Base-by-base conservation (phyloP, 768 basidiomycete species). In the Tulasnella sp. region DNA sequence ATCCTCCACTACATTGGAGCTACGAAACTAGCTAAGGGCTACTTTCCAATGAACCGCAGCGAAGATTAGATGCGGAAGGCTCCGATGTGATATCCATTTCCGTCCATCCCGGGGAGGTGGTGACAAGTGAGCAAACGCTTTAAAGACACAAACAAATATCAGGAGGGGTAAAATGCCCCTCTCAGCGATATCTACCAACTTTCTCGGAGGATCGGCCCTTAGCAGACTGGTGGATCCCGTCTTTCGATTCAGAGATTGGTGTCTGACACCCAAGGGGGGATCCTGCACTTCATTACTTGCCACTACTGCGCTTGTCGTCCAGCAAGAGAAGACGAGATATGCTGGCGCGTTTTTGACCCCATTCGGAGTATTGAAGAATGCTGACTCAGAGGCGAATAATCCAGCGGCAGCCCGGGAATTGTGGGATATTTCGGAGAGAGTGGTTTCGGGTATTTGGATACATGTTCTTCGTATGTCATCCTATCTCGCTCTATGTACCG, bases 1-100 rank as follows among this genome's bases (percentile, higher is more conserved):
- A 55, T 42, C n/a, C 25, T 43, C 38, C 27, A 25, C n/a, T n/a
- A 25, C n/a, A 5, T 60, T 82, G 83, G 66, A 0, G 66, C 73
- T 31, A 71, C 78, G 49, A 83, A 84, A 65, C 67, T 82, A n/a
- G 73, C 76, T 17, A 73, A 72, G 67, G 77, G 27, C 70, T 83
- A 15, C 80, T 74, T 60, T 75, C 74, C 1, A 74, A 71, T 25
- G 73, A 77, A 62, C 68, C 84, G n/a, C 80, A 83, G 59, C 70
- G 70, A 31, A 75, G 66, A 21, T 68, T 83, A 27, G 72, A 75
- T 45, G 65, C 64, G 0, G 66, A 68, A 38, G 68, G 66, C 15
- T 64, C 70, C 0, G 69, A 63, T 70, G 74, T 77, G 70, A 77
- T 64, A 2, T 70, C 66, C 24, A 68, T 78, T 15, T 62, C 74